Evolutionary conservation across 2,329 filamentous ascomycete species (phyloP), one percentile per base, ranked within the genome.

Genomic region (Nigrospora sphaerica): DNA sequence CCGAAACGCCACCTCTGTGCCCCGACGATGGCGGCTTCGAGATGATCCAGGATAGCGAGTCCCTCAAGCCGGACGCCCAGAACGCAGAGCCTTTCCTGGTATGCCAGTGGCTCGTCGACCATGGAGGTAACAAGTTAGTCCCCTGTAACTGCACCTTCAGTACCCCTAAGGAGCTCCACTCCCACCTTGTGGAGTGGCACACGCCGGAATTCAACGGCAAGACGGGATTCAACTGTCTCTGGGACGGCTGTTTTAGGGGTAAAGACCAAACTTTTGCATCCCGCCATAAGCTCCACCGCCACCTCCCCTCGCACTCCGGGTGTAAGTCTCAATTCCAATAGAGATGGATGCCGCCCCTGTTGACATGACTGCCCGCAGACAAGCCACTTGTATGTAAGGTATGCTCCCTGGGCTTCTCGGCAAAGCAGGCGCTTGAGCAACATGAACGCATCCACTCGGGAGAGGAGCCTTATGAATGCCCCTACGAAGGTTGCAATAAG

Each of bases 401-500:
- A 17, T 87, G 83, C 54, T 67, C 71, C 11, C 67, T 77, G 47
- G 67, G 68, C 3, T 80, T 86, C 55, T 85, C 83, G 1, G 82
- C 82, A 2, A 78, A 81, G 54, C 83, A 86, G 59, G 80, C 84
- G 1, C 71, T 86, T 7, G 76, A 80, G 37, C 83, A 86, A 58
- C 84, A 88, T 54, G 71, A 78, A 58, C 75, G 81, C 16, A 84
- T 78, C 2, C 84, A 88, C 56, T 83, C 81, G 0, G 79, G 81
- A 35, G 75, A 80, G 49, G 83, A 78, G 51, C 82, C 83, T 23
- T 83, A 80, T 63, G 65, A 71, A 36, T 87, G 83, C 58, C 59
- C 65, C 11, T 60, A 59, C 23, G 56, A 60, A 4, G 71, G 70
- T 33, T 84, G 81, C 52, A 64, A 61, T 18, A 81, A 80, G 57